These are phyloP conservation scores for Canavalia ensiformis DNA, from an alignment of 306 rosid genomes.

Conservation along the genomic window DNA sequence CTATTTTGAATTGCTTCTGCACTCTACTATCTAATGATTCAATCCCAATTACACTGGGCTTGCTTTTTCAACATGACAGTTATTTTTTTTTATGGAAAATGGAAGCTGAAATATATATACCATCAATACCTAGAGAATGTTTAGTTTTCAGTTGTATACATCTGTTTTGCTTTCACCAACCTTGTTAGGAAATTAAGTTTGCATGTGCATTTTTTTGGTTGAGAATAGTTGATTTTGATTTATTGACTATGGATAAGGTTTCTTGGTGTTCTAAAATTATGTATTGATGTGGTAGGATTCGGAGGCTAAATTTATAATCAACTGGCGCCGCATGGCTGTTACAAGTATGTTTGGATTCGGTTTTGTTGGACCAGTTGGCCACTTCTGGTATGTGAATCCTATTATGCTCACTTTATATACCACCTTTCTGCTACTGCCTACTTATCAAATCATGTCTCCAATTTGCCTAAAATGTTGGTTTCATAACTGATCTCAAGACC, in stretches of 20 bases:
- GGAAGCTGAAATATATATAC: constrained; percentile 3
- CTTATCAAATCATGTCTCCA: neutral
- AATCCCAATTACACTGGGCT: neutral
- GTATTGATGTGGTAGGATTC: constrained; percentile 42
- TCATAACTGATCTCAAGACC: constrained; percentile 11
- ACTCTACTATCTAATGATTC: no score
- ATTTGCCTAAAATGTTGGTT: constrained; percentile 1
- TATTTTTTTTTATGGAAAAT: neutral
- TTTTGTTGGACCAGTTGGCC: constrained; percentile 92
- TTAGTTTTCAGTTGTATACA: no score
- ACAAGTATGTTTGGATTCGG: constrained; percentile 83
- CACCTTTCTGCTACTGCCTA: neutral
- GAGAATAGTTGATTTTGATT: constrained; percentile 2
- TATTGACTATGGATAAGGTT: neutral
- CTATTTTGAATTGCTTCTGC: neutral
- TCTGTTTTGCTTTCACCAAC: constrained; percentile 1
- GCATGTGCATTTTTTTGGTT: neutral
- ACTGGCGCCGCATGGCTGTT: constrained; percentile 82
- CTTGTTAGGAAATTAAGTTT: constrained; percentile 3
- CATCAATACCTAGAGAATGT: neutral
- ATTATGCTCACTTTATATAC: constrained; percentile 17
- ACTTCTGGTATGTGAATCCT: constrained; percentile 73
- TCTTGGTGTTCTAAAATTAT: neutral
- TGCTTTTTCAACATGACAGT: neutral
- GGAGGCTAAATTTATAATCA: constrained; percentile 52